These are phyloP conservation scores for Lumnitzera racemosa DNA, from an alignment of 345 rosid species.

Conservation along the genomic window DNA sequence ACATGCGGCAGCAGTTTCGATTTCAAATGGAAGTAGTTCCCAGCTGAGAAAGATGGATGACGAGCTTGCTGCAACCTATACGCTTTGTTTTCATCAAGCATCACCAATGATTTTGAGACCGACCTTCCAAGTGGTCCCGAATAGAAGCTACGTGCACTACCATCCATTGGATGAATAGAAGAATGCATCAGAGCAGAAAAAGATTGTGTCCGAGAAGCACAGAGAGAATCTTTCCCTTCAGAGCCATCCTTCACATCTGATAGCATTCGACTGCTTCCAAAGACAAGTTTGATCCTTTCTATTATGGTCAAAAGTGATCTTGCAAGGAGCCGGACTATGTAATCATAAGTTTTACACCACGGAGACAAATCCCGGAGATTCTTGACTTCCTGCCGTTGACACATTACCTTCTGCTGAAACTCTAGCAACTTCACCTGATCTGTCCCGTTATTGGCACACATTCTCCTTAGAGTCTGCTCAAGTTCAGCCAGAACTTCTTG, in stretches of 20 bases:
- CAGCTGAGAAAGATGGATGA: conserved; percentile 10
- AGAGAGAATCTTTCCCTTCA: conserved; percentile 4
- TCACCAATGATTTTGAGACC: conserved; percentile 13
- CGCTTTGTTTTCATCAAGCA: conserved; percentile 15
- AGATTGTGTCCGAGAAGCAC: conserved; percentile 24
- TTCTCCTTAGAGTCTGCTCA: conserved; percentile 55
- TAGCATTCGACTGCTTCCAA: conserved; percentile 14
- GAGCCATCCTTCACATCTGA: conserved; percentile 6
- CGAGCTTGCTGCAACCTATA: conserved; percentile 4
- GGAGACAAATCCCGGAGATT: conserved; percentile 51
- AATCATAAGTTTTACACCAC: conserved; percentile 52
- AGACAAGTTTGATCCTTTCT: conserved; percentile 38
- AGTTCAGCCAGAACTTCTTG: conserved; percentile 58
- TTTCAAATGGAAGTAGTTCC: conserved; percentile 23
- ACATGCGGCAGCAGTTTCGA: conserved; percentile 17
- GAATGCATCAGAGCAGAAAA: conserved; percentile 28
- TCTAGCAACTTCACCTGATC: conserved; percentile 37
- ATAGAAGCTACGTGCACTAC: conserved; percentile 17
- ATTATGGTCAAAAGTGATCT: conserved; percentile 51
- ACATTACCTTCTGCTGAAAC: conserved; percentile 42
- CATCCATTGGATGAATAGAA: conserved; percentile 30
- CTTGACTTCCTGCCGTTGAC: conserved; percentile 50
- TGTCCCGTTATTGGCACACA: conserved; percentile 27
- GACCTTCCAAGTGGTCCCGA: conserved; percentile 23
- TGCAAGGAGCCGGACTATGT: conserved; percentile 40